A percentile compares a stretch with the other conserved stretches of the same genome.
phyloP scores from a whole-genome alignment of 306 rosid genomes.

The Cicer pinnatifidum region DNA sequence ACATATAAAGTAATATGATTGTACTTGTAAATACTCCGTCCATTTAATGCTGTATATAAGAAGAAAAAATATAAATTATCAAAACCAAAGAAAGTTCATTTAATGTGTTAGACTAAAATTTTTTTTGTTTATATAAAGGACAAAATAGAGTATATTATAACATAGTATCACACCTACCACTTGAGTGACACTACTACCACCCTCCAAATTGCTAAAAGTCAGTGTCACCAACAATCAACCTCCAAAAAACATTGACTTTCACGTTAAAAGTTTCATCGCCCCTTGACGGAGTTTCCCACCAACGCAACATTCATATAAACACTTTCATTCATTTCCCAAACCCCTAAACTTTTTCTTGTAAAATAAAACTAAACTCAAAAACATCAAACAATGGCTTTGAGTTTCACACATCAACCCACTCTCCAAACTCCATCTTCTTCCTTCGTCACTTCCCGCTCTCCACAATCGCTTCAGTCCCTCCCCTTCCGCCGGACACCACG shows the following conservation, averaged over 20 bases:
- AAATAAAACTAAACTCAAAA: neutral
- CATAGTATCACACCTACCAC: too few relatives aligned
- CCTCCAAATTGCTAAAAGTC: too few relatives aligned
- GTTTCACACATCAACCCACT: slow-evolving; percentile 46
- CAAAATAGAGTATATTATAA: too few relatives aligned
- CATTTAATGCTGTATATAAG: too few relatives aligned
- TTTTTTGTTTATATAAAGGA: too few relatives aligned
- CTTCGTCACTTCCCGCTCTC: slow-evolving; percentile 47
- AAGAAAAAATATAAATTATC: too few relatives aligned
- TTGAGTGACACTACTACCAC: too few relatives aligned
- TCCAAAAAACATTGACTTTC: slow-evolving; percentile 33
- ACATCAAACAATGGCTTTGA: slow-evolving; percentile 61
- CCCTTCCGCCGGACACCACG: slow-evolving; percentile 41
- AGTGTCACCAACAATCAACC: slow-evolving; percentile 24
- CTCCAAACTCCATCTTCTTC: slow-evolving; percentile 51
- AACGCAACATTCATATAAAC: slow-evolving; percentile 29
- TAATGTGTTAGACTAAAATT: too few relatives aligned
- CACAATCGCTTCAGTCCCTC: slow-evolving; percentile 41
- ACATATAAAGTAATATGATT: too few relatives aligned
- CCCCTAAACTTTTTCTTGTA: neutral
- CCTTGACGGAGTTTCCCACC: slow-evolving; percentile 74
- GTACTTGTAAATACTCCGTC: too few relatives aligned
- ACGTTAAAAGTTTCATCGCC: slow-evolving; percentile 60
- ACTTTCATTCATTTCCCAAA: neutral
- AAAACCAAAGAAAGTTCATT: too few relatives aligned